Evolutionary conservation across 2,329 filamentous ascomycete genomes (phyloP).

Genomic region (Trichoderma brevicompactum): DNA sequence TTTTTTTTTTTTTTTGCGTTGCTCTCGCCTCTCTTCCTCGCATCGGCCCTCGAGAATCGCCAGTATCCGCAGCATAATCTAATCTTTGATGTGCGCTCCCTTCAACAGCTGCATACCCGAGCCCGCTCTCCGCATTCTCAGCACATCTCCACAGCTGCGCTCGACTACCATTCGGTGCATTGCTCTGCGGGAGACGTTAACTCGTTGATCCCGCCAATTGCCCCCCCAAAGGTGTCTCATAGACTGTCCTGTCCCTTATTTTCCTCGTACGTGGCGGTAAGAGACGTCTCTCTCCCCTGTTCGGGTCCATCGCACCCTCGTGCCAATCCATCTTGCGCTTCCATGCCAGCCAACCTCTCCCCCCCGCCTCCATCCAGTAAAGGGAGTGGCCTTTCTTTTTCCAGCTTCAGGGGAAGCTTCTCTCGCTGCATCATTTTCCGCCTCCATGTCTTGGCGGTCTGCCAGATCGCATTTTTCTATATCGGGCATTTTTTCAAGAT

Average conservation of each 20-base stretch:
- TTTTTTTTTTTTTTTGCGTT: not conserved
- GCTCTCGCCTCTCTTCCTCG: not conserved
- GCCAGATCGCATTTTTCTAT: conserved; percentile 31
- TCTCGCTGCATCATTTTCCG: conserved; percentile 28
- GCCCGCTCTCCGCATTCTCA: conserved; percentile 42
- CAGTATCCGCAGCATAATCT: conserved; percentile 32
- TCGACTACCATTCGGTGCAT: conserved; percentile 49
- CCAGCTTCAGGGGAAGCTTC: conserved; percentile 31
- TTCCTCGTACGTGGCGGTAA: conserved; percentile 56
- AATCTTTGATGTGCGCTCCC: conserved; percentile 34
- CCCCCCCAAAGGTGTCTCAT: conserved; percentile 46
- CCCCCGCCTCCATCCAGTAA: conserved; percentile 33
- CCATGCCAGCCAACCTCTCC: conserved; percentile 36
- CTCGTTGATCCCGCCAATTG: conserved; percentile 63
- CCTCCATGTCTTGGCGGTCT: conserved; percentile 26
- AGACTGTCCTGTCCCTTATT: conserved; percentile 45
- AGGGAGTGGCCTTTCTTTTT: conserved; percentile 36
- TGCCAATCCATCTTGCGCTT: conserved; percentile 32
- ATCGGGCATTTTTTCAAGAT: conserved; percentile 27
- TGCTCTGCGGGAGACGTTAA: conserved; percentile 65
- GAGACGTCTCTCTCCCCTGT: conserved; percentile 41
- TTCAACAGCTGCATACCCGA: conserved; percentile 46
- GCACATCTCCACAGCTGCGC: conserved; percentile 49
- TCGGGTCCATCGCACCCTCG: conserved; percentile 28
- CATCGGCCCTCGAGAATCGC: conserved; percentile 12